Percentiles rank a stretch among this genome's conserved stretches.
These are phyloP conservation scores for Marvania coccoides DNA, from an alignment of 139 green algal genomes.

Conservation along the genomic window DNA sequence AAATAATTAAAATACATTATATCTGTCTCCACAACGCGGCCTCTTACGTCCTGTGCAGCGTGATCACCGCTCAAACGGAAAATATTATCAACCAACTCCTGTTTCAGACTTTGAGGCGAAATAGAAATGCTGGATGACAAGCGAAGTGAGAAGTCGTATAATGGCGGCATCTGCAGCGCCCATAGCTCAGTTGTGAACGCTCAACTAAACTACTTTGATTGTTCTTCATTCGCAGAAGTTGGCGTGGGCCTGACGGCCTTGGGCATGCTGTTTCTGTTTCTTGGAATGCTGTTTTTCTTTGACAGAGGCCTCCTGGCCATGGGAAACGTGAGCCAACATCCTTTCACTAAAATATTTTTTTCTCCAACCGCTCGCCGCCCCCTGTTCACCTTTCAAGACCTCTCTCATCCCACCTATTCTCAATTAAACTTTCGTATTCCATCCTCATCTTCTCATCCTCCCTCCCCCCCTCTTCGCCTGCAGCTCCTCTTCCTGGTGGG, in stretches of 20 bases:
- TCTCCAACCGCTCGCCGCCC: not conserved
- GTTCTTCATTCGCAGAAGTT: constrained; percentile 72
- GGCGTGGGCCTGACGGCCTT: constrained; percentile 91
- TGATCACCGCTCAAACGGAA: too few species aligned
- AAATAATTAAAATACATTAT: too few species aligned
- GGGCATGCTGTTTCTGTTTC: constrained; percentile 84
- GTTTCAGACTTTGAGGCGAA: too few species aligned
- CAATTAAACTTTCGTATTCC: too few species aligned
- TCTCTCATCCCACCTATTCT: not conserved
- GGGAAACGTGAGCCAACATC: constrained; percentile 92
- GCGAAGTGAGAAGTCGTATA: constrained; percentile 28
- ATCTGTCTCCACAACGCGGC: too few species aligned
- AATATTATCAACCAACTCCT: too few species aligned
- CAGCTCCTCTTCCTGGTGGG: constrained; percentile 89
- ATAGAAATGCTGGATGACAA: constrained; percentile 43
- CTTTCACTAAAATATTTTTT: not conserved
- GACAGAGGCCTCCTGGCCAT: constrained; percentile 92
- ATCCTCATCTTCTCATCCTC: not conserved
- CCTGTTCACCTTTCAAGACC: not conserved
- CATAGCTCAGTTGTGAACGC: not conserved
- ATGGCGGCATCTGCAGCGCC: not conserved
- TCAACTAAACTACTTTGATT: not conserved
- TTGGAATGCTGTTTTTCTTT: constrained; percentile 96
- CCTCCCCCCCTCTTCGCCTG: not conserved
- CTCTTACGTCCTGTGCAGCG: too few species aligned